Evolutionary conservation across 1,139 yeast species (phyloP), one percentile per base, ranked within the genome.

Genomic region (Kodamaea derodonti): DNA sequence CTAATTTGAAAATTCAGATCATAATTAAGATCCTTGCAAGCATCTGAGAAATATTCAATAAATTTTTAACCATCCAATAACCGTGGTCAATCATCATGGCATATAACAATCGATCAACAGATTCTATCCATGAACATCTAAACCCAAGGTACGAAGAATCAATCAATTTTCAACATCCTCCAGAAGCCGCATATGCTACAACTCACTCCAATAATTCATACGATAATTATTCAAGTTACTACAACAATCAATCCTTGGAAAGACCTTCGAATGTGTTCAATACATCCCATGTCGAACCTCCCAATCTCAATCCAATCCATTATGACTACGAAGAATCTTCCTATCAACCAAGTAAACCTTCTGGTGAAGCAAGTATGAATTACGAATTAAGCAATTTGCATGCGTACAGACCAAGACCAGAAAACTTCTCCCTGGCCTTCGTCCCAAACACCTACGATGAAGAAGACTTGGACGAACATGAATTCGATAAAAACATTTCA

Each of bases 361-460:
- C 38, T 22, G 41, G 38, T 4, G 36, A 31, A 12, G 41, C 37
- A 7, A 29, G 33, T 15, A 32, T 38, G 38, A 38, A 38, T 24
- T 46, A 45, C 25, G 50, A 46, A 24, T 40, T 46, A 47, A 37
- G 40, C 22, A 35, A 44, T 32, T 27, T 42, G 35, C 25, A 35
- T 15, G 33, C 34, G 4, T 38, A 38, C 30, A 30, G 23, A 9
- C 29, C 32, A 11, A 18, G 18, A 12, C 24, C 20, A 20, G 34
- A 30, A 26, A 52, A 47, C 32, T 64, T 55, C 41, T 53, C 55
- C 38, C 71, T 67, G 44, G 65, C 75, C 6, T 69, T 69, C 42
- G 74, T 68, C 4, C 73, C 75, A n/a, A 66, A 68, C 42, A 69
- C 60, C 13, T 68, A 69, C 40, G 71, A 63, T 26, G 69, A 60